Evolutionary conservation across 2,329 filamentous ascomycete genomes (phyloP), one percentile per base, ranked within the genome.

Genomic region (Hymenoscyphus infarciens): DNA sequence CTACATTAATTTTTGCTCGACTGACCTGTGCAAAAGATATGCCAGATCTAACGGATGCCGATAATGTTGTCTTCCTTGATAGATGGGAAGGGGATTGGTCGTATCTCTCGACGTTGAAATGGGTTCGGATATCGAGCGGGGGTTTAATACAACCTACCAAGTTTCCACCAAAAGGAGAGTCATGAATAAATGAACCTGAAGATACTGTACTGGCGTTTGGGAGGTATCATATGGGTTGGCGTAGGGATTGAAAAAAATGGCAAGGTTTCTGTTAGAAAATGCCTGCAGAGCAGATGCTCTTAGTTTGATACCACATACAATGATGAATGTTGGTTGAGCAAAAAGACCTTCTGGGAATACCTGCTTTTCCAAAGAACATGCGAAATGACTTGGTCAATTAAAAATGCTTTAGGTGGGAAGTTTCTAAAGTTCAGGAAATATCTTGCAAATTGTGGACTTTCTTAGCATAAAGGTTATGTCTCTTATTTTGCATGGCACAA

Each of bases 31-130:
- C 15, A 25, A 42, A 61, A 88, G 86, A 85, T 64, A 76, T 96
- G 49, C 93, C 94, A 0, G 90, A 97, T 73, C 78, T 97, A 60
- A 83, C 86, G 61, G 82, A 87, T 52, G 80, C 82, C 49, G 83
- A 87, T 56, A 92, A 87, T 68, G 77, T 90, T 59, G 77, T 81
- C 62, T 82, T 84, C 67, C 76, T 98, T 49, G 82, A 85, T 66
- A 80, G 82, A 25, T 98, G 92, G 91, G 89, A 92, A 67, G 90
- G 90, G 3, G 84, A 90, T 29, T 98, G 94, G 94, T 83, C 90
- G 8, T 88, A 89, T 70, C 81, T 97, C 66, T 85, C 87, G 38
- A 88, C 83, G 8, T 75, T 97, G 68, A 85, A 87, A 64, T 98
- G 93, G 82, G 81, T 92, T 64, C 87, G 91, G 65, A 80, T 97